Percentiles rank a stretch among this genome's conserved stretches.
Conservation (phyloP, 208 protist species). For the Wallacemonas sp. region DNA sequence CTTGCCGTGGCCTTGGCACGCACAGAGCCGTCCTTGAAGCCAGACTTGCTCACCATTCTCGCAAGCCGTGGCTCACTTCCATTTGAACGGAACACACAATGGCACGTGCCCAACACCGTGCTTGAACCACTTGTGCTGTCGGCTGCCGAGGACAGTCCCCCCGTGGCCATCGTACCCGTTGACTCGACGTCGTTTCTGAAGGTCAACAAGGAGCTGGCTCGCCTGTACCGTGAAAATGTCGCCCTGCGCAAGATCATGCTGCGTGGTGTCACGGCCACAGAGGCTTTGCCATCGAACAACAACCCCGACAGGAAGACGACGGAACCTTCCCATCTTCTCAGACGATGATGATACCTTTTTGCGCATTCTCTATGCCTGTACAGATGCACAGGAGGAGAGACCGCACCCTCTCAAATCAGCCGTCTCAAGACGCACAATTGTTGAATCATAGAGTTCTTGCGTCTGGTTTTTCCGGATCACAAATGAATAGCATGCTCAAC, state of each 20-base stretch:
- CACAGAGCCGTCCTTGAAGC: not conserved
- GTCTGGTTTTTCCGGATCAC: conserved; percentile 19
- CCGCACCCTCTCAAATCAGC: too few relatives aligned
- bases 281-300: not conserved
- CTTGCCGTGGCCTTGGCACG: not conserved
- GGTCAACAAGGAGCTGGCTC: not conserved
- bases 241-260: not conserved
- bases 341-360: too few relatives aligned
- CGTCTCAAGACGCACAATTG: too few relatives aligned
- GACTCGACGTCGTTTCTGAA: not conserved
- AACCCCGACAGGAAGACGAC: too few relatives aligned
- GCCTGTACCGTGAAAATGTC: not conserved
- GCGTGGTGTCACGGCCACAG: not conserved
- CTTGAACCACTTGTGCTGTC: not conserved
- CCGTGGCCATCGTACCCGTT: not conserved
- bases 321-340: too few relatives aligned
- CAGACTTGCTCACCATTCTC: not conserved
- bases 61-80: not conserved
- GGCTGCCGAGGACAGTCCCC: not conserved
- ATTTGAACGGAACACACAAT: not conserved
- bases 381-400: too few relatives aligned
- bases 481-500: too few relatives aligned
- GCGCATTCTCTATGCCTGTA: too few relatives aligned
- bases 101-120: conserved; percentile 1
- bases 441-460: conserved; percentile 14